A percentile compares a stretch with the other conserved stretches of the same genome.
These are phyloP conservation scores for Hypoxylon sp. DNA, from an alignment of 2,329 filamentous ascomycete genomes.

Conservation along the genomic window DNA sequence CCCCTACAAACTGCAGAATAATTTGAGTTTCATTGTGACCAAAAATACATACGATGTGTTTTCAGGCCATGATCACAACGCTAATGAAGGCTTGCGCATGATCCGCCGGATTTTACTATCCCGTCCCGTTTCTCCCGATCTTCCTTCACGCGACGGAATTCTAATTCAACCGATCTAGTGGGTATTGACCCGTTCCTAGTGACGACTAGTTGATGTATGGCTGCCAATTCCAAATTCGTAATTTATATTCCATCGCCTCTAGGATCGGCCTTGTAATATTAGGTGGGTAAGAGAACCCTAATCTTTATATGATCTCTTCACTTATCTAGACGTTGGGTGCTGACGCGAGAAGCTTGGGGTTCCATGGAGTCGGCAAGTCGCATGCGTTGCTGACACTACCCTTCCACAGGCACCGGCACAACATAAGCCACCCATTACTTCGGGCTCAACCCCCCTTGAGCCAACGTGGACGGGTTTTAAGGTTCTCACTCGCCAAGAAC, in stretches of 20 bases:
- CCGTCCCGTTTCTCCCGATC: not conserved
- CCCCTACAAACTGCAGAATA: not conserved
- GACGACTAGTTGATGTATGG: constrained; percentile 8
- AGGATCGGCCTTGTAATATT: constrained; percentile 7
- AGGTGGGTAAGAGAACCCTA: constrained; percentile 10
- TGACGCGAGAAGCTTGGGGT: constrained; percentile 48
- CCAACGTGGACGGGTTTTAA: constrained; percentile 43
- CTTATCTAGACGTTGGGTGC: constrained; percentile 40
- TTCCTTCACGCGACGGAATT: constrained; percentile 2
- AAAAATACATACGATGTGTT: constrained; percentile 24
- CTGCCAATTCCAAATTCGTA: constrained; percentile 11
- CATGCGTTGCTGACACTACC: constrained; percentile 46
- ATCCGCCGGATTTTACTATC: constrained; percentile 8
- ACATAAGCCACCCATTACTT: constrained; percentile 44
- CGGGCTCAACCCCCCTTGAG: constrained; percentile 37
- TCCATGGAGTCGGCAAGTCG: constrained; percentile 37
- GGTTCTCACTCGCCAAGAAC: constrained; percentile 46
- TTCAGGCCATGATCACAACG: constrained; percentile 4
- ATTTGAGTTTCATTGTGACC: constrained; percentile 10
- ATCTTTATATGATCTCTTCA: constrained; percentile 16
- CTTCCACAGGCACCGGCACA: constrained; percentile 39
- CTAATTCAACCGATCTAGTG: constrained; percentile 4
- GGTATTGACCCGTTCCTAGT: not conserved
- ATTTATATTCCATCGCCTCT: constrained; percentile 5
- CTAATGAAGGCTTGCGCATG: constrained; percentile 8